Evolutionary conservation across 2,329 filamentous ascomycete genomes (phyloP).

Genomic region (Thelonectria olida): DNA sequence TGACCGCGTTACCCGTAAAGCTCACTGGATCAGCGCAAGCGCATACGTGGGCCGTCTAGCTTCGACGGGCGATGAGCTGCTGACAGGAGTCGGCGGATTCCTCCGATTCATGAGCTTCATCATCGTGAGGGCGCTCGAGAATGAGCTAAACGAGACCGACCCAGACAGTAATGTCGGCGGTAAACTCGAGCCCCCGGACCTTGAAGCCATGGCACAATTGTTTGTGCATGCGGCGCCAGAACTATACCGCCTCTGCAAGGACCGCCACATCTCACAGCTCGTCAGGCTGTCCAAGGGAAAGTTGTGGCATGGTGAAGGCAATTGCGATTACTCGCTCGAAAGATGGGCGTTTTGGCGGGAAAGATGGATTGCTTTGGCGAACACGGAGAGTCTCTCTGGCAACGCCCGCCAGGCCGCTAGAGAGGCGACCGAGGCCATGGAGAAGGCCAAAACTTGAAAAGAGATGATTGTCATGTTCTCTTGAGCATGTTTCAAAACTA

Average conservation of each 20-base stretch:
- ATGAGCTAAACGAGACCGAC: not conserved
- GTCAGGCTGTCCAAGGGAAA: not conserved
- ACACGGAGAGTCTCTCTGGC: not conserved
- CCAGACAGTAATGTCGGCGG: not conserved
- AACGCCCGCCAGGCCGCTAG: not conserved
- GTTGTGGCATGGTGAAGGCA: not conserved
- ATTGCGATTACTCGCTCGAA: not conserved
- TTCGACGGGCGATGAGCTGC: not conserved
- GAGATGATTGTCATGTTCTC: too few species aligned
- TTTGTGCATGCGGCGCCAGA: constrained; percentile 11
- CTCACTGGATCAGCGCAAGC: not conserved
- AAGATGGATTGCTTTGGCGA: constrained; percentile 6
- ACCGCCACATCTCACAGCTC: not conserved
- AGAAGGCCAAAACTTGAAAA: too few species aligned
- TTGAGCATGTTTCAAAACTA: too few species aligned
- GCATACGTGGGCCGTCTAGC: constrained; percentile 12
- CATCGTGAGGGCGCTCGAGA: not conserved
- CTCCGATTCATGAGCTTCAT: constrained; percentile 7
- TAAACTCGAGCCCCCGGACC: not conserved
- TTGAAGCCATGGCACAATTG: constrained; percentile 16
- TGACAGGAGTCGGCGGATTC: constrained; percentile 9
- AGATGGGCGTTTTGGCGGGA: constrained; percentile 15
- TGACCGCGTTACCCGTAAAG: not conserved
- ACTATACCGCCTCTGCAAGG: constrained; percentile 3
- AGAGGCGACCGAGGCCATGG: constrained; percentile 13